A percentile compares a stretch with the other conserved stretches of the same genome.
Conservation (phyloP, 345 rosid genomes). For the Sisymbrium altissimum region DNA sequence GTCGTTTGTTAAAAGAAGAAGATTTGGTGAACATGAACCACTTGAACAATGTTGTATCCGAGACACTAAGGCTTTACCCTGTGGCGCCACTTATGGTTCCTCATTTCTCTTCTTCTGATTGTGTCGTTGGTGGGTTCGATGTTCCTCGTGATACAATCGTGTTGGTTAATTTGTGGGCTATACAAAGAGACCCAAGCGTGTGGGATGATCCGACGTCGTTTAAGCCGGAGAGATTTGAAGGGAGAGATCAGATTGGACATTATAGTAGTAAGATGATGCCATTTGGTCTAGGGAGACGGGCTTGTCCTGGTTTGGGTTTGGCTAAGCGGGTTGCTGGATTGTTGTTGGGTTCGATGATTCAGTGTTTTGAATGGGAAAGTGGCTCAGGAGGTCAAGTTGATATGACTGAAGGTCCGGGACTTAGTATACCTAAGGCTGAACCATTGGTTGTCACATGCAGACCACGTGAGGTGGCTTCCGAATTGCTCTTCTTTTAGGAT, state of each 20-base stretch:
- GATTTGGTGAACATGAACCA: conserved; percentile 33
- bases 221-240: conserved; percentile 47
- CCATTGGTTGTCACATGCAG: conserved; percentile 40
- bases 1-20: conserved; percentile 29
- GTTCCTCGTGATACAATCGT: conserved; percentile 39
- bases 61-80: conserved; percentile 44
- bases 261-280: conserved; percentile 35
- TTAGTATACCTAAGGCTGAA: conserved; percentile 40
- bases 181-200: conserved; percentile 38
- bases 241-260: background rate
- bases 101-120: conserved; percentile 42
- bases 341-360: conserved; percentile 43
- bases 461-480: conserved; percentile 33
- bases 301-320: conserved; percentile 45
- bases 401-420: conserved; percentile 40
- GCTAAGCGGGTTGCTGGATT: conserved; percentile 38
- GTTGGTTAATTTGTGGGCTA: conserved; percentile 46
- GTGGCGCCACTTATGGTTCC: conserved; percentile 44
- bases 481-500: background rate
- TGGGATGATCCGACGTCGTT: conserved; percentile 45
- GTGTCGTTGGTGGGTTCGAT: conserved; percentile 39
- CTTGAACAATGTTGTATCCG: conserved; percentile 35
- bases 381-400: conserved; percentile 38
- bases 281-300: conserved; percentile 48
- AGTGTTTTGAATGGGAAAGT: conserved; percentile 47